Evolutionary conservation across 2,329 filamentous ascomycete species (phyloP).

Genomic region (Epichloe uncinata): DNA sequence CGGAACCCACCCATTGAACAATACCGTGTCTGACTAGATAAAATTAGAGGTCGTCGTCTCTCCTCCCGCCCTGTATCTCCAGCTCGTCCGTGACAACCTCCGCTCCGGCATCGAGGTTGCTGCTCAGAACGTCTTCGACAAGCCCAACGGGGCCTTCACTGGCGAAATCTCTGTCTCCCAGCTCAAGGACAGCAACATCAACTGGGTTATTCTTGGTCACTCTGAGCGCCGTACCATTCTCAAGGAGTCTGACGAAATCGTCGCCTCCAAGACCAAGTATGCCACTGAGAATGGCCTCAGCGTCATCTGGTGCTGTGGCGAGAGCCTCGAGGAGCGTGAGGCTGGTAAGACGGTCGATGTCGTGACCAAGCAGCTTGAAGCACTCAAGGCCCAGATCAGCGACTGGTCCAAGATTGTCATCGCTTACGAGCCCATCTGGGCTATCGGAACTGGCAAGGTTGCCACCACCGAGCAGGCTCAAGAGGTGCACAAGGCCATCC

Average conservation of each 20-base stretch:
- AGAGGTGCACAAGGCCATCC: constrained; percentile 86
- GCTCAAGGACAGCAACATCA: constrained; percentile 76
- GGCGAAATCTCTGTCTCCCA: constrained; percentile 91
- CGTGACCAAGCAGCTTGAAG: constrained; percentile 72
- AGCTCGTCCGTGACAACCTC: constrained; percentile 68
- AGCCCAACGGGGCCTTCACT: constrained; percentile 92
- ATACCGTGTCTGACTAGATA: neutral
- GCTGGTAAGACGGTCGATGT: constrained; percentile 72
- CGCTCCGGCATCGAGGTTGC: constrained; percentile 69
- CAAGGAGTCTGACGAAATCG: constrained; percentile 70
- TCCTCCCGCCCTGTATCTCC: constrained; percentile 81
- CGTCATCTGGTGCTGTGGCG: constrained; percentile 96
- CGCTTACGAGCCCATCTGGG: constrained; percentile 99
- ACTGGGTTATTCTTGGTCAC: constrained; percentile 88
- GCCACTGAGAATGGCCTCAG: constrained; percentile 74
- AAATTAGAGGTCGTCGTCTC: constrained; percentile 80
- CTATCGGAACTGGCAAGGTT: constrained; percentile 85
- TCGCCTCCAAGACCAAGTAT: constrained; percentile 89
- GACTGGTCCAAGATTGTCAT: constrained; percentile 94
- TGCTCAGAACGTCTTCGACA: constrained; percentile 94
- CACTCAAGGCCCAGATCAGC: constrained; percentile 60
- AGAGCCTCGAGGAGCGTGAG: constrained; percentile 89
- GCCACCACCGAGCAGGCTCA: constrained; percentile 82
- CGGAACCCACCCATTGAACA: neutral
- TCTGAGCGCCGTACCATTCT: constrained; percentile 88